Evolutionary conservation across 1,284 basidiomycete genomes (phyloP), one percentile per base, ranked within the genome.

Genomic region (Rhodofomes roseus): DNA sequence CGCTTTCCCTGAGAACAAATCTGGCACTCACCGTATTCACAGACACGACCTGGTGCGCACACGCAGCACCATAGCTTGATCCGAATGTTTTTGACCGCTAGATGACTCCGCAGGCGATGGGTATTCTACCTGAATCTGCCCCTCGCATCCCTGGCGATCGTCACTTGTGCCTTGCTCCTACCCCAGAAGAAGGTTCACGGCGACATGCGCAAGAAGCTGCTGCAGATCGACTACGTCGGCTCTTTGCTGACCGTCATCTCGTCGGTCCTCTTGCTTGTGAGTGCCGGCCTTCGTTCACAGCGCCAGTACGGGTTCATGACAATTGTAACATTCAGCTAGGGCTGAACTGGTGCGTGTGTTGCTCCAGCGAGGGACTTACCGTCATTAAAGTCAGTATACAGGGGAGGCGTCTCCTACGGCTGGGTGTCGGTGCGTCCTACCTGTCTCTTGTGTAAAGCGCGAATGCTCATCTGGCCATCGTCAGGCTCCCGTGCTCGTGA

Each of bases 171-270:
- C 53, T 74, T 76, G 65, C 68, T 79, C 16, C 68, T 81, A 0
- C 80, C 80, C 0, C 67, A 81, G 4, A 73, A 75, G 57, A 71
- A 68, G 5, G 77, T 80, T 11, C 63, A 68, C 4, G 79, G 79
- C 4, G 67, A 70, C 34, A 70, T 73, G 46, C 67, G 69, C 61
- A 57, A 51, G 29, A 69, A 67, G 52, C 62, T 69, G 2, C 25
- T 62, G 27, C 51, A 62, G 34, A 71, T 82, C 56, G 81, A 82
- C 63, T 81, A 78, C 56, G 67, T 72, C 39, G 81, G 81, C 4
- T 73, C 73, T 3, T 63, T 80, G 23, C 76, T 77, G 1, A 70
- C 80, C 16, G 72, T 71, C 2, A 76, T 74, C 39, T 74, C 76
- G 0, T 70, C 73, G 9, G 63, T 78, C 18, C 63, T 81, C 31